Percentiles rank a stretch among this genome's conserved stretches.
phyloP scores from a whole-genome alignment of 1,284 basidiomycete genomes.

The Peniophora sp. region DNA sequence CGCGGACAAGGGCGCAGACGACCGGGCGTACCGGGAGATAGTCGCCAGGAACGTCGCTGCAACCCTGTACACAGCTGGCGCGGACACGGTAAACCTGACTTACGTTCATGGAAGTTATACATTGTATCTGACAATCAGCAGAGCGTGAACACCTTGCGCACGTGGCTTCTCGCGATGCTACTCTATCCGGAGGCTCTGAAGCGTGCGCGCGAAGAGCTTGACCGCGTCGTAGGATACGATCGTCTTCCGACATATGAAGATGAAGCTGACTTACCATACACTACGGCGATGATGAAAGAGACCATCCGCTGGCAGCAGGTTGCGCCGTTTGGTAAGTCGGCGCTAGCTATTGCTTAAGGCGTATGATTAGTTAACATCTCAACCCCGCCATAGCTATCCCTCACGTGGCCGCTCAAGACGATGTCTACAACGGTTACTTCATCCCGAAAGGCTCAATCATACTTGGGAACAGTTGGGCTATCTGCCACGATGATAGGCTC shows the following conservation, averaged over 20 bases:
- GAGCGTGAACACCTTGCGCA: too few relatives aligned
- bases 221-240: conserved; percentile 27
- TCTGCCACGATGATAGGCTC: conserved; percentile 9
- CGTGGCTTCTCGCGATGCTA: conserved; percentile 20
- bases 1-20: too few relatives aligned
- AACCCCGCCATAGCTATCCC: not conserved
- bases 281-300: conserved; percentile 35
- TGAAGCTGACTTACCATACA: conserved; percentile 27
- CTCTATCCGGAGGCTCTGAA: conserved; percentile 21
- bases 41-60: not conserved
- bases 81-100: conserved; percentile 1
- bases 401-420: conserved; percentile 10
- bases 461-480: conserved; percentile 11
- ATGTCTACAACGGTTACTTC: conserved; percentile 12
- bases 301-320: conserved; percentile 28
- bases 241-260: conserved; percentile 34
- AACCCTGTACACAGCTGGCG: conserved; percentile 1
- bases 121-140: too few relatives aligned
- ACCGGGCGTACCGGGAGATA: too few relatives aligned
- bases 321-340: conserved; percentile 17
- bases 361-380: conserved; percentile 8
- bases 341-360: too few relatives aligned
- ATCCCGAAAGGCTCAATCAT: conserved; percentile 12
- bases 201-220: conserved; percentile 25
- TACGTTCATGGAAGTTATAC: too few relatives aligned